Conservation (phyloP, 306 rosid species). For the Sophora flavescens region DNA sequence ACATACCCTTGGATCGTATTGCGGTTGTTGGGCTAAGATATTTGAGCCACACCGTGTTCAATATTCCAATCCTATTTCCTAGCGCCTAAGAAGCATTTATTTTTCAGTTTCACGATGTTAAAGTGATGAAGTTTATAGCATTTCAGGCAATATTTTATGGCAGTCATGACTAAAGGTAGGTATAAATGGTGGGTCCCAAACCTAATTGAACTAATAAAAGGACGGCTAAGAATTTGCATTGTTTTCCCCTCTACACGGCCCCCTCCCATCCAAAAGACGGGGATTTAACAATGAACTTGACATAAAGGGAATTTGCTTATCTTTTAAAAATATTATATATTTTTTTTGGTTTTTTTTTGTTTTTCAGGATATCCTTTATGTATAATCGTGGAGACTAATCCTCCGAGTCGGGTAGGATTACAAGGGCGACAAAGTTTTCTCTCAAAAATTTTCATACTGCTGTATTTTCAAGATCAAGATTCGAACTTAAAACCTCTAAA, state of each 20-base stretch:
- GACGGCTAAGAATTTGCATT: constrained; percentile 36
- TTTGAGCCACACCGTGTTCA: constrained; percentile 36
- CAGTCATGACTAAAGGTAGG: constrained; percentile 34
- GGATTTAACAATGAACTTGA: constrained; percentile 19
- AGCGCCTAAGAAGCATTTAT: constrained; percentile 4
- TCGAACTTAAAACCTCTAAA: too few species aligned
- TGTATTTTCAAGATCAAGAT: too few species aligned
- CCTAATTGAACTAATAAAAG: constrained; percentile 29
- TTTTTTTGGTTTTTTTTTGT: too few species aligned
- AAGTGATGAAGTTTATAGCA: constrained; percentile 42
- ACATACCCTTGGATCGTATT: constrained; percentile 18
- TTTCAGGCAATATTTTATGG: constrained; percentile 47
- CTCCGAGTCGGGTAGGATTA: too few species aligned
- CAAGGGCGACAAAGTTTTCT: too few species aligned
- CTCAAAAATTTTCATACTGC: too few species aligned
- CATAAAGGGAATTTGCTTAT: constrained; percentile 10
- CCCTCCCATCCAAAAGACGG: background rate
- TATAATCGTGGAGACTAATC: too few species aligned
- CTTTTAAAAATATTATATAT: background rate
- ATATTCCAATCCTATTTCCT: constrained; percentile 37
- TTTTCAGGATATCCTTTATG: too few species aligned
- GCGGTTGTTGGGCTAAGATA: constrained; percentile 44
- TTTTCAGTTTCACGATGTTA: constrained; percentile 32
- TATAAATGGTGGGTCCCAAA: constrained; percentile 52
- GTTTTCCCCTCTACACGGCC: background rate